Conservation (phyloP, 192 early-diverging fungal genomes). For the Gonapodya sp. region DNA sequence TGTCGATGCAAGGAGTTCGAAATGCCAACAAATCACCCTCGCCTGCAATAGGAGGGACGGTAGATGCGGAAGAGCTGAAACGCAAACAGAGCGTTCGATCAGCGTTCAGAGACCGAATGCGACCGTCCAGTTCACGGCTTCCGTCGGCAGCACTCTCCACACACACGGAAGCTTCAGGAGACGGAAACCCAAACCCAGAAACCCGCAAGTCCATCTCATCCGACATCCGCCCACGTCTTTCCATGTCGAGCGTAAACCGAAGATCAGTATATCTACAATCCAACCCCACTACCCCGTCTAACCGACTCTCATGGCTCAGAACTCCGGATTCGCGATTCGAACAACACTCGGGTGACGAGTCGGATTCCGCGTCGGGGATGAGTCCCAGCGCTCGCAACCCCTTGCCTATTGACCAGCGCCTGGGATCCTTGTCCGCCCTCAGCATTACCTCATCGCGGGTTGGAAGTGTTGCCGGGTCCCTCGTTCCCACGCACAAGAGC, state of each 20-base stretch:
- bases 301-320: not conserved
- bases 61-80: not conserved
- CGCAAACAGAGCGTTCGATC: not conserved
- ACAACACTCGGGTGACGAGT: too few relatives aligned
- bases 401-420: not conserved
- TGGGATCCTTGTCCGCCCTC: not conserved
- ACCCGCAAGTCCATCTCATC: not conserved
- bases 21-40: not conserved
- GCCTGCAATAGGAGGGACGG: not conserved
- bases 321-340: not conserved
- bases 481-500: not conserved
- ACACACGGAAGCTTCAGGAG: not conserved
- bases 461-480: not conserved
- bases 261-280: not conserved
- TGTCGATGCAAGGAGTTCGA: conserved; percentile 52
- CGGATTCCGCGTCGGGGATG: not conserved
- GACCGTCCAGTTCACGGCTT: not conserved
- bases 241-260: not conserved
- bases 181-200: not conserved
- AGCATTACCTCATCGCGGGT: not conserved
- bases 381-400: not conserved
- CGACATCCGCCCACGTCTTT: not conserved
- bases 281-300: not conserved
- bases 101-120: not conserved
- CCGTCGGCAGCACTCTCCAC: not conserved